Base-by-base conservation (phyloP, 2,329 filamentous ascomycete species). In the Penicillium sp. region DNA sequence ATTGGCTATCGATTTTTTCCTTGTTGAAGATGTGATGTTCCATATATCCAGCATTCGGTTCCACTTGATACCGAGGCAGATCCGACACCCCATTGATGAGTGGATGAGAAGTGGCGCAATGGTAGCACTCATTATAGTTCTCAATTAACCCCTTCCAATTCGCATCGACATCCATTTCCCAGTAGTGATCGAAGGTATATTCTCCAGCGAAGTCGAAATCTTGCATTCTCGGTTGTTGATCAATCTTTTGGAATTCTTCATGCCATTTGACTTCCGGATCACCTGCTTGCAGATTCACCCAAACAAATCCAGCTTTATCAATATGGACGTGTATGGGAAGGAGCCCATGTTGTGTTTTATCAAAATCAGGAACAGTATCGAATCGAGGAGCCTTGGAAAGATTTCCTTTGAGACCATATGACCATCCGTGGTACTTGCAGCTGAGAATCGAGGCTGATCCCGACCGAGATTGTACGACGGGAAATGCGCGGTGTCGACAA, bases 41-140 rank as follows among this genome's bases (percentile, higher is more conserved):
- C 54, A 84, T 81, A 53, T 80, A 74, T 1, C 68, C 72, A 9
- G 69, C 73, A 48, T 75, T 75, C n/a, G 78, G 77, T 59, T 80
- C 71, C 39, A 83, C 79, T 17, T 70, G 67, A 67, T 85, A 85
- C 2, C 76, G 75, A 49, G 78, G 75, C 26, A 85, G 74, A 57
- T 85, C 80, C 27, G 82, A 78, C 6, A 86, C 57, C 0, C 59
- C 55, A 7, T 24, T 58, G n/a, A 65, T 63, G 7, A 59, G 56
- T 1, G 64, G 63, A 32, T 67, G 64, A 1, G 55, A 57, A 18
- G 63, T 63, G 3, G 62, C 52, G 33, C 64, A 64, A 37, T 65
- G 62, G 27, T 65, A 65, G 37, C 62, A 64, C 41, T 65, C 62
- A 20, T 64, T 64, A 21, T 65, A 65, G 29, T 65, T 64, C 32